Evolutionary conservation across 2,329 filamentous ascomycete genomes (phyloP), one percentile per base, ranked within the genome.

Genomic region (Pestalotiopsis sp.): DNA sequence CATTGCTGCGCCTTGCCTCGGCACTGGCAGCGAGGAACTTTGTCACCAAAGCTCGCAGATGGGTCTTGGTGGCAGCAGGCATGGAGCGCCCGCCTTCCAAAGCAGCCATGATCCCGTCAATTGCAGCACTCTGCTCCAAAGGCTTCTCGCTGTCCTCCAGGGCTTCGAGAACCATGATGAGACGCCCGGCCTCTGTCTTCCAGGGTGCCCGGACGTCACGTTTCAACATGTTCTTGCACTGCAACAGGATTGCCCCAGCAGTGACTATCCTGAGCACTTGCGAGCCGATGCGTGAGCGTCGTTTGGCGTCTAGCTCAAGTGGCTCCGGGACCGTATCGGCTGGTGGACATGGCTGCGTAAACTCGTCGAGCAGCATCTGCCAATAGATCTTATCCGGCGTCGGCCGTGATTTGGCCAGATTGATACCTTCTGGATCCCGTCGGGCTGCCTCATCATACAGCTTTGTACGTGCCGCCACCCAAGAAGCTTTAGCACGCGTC

Each of bases 201-300:
- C 93, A 96, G 23, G 91, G 89, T 13, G 88, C 87, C 59, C 93
- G 89, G 3, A 94, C 92, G 75, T 95, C 93, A 17, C 93, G 89
- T 80, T 94, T 95, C 39, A 96, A 86, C 7, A 95, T 84, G 73
- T 94, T 95, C 82, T 96, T 96, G 79, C 91, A 92, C 65, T 94
- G 93, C 14, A 95, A 82, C 36, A 95, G 82, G 62, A 95, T 91
- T 0, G 92, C 91, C 1, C 91, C 92, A 3, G 92, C 88, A 1
- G 92, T 92, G 25, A 93, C 88, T 73, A 95, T 91, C 59, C 89
- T 87, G 60, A 91, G 80, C 0, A 89, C 84, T 68, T 89, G 84
- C 31, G 81, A 78, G 9, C 89, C 87, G 62, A 89, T 85, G 25
- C 85, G 84, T 2, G 81, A 79, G 57, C 93, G 87, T 17, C 93